Conservation (phyloP, 331 rosid species). For the Phaseolus coccineus region DNA sequence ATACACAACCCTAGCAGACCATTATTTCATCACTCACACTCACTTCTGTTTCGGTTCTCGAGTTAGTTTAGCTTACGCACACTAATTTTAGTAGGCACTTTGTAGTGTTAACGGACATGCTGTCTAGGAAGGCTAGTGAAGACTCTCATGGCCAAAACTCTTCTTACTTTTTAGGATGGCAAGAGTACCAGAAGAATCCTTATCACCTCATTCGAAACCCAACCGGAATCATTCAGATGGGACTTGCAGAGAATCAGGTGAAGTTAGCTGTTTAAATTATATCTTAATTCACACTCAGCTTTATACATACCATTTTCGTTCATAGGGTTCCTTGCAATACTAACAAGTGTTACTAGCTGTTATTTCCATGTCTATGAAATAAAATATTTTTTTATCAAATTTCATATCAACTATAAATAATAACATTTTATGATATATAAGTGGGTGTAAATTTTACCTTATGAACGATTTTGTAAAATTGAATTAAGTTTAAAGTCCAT, state of each 20-base stretch:
- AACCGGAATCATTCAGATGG: conserved; percentile 87
- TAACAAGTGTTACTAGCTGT: background rate
- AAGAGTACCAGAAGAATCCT: conserved; percentile 79
- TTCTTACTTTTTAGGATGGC: conserved; percentile 84
- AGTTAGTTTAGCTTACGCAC: background rate
- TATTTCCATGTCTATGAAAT: too few relatives aligned
- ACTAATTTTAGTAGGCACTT: background rate
- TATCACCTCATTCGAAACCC: conserved; percentile 68
- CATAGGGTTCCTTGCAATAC: background rate
- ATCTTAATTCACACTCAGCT: background rate
- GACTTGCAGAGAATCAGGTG: conserved; percentile 89
- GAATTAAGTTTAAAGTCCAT: too few relatives aligned
- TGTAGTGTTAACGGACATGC: conserved; percentile 50
- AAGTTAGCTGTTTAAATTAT: conserved; percentile 23
- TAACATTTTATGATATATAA: too few relatives aligned
- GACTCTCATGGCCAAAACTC: conserved; percentile 88
- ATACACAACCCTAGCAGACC: conserved; percentile 40
- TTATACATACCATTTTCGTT: too few relatives aligned
- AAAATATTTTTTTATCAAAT: too few relatives aligned
- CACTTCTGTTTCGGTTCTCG: conserved; percentile 6
- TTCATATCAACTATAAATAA: too few relatives aligned
- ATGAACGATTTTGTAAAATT: too few relatives aligned
- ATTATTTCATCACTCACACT: conserved; percentile 22
- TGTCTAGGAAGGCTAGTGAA: conserved; percentile 65
- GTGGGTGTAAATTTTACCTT: too few relatives aligned